Percentiles rank a stretch among this genome's conserved stretches.
phyloP scores from a whole-genome alignment of 129 eudicot genomes.

The Silybum marianum region DNA sequence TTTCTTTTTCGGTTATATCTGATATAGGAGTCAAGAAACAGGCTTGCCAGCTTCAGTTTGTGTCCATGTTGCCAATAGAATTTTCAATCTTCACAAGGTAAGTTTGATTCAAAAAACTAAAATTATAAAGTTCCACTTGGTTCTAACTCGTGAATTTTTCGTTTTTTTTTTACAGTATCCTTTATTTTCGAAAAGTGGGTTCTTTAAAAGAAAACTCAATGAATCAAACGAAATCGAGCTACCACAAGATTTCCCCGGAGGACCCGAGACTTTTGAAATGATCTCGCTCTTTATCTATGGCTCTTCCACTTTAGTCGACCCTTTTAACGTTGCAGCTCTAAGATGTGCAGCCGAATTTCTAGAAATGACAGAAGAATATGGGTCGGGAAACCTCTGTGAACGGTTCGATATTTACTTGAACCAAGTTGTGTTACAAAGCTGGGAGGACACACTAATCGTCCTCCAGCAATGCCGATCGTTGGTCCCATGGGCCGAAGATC shows the following conservation, averaged over 20 bases:
- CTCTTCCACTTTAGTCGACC: constrained; percentile 75
- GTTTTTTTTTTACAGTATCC: constrained; percentile 53
- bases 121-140: background rate
- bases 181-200: constrained; percentile 70
- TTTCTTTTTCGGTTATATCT: constrained; percentile 16
- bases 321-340: constrained; percentile 76
- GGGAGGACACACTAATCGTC: constrained; percentile 88
- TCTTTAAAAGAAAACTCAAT: constrained; percentile 56
- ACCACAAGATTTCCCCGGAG: constrained; percentile 85
- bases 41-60: constrained; percentile 77
- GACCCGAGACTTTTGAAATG: constrained; percentile 81
- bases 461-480: constrained; percentile 67
- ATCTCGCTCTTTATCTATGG: constrained; percentile 88
- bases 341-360: constrained; percentile 89
- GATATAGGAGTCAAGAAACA: constrained; percentile 84
- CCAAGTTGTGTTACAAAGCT: constrained; percentile 90
- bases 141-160: background rate
- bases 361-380: constrained; percentile 63
- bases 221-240: constrained; percentile 65
- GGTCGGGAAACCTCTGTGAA: constrained; percentile 75
- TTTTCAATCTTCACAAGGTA: constrained; percentile 89
- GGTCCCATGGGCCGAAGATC: constrained; percentile 87
- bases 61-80: constrained; percentile 61
- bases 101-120: background rate
- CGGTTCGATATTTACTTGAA: constrained; percentile 82